Conservation (phyloP, 2,329 filamentous ascomycete species). For the Raffaelea arxii region DNA sequence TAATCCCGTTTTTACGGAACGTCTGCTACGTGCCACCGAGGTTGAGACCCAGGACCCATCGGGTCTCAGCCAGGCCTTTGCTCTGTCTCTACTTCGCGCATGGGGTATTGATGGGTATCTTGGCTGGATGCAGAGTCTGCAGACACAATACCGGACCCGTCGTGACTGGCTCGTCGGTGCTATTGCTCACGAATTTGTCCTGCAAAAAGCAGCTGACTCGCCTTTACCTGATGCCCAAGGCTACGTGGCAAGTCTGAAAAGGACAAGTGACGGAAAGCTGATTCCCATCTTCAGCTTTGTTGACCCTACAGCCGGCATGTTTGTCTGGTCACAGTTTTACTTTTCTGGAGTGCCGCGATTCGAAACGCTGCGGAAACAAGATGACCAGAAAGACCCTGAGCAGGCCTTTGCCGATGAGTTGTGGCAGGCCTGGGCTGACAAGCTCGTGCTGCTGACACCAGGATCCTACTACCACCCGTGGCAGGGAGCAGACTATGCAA, state of each 20-base stretch:
- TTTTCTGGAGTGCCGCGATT: constrained; percentile 8
- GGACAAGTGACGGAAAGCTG: background rate
- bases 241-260: constrained; percentile 13
- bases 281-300: constrained; percentile 20
- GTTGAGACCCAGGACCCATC: constrained; percentile 59
- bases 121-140: constrained; percentile 62
- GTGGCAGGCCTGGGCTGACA: constrained; percentile 10
- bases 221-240: constrained; percentile 11
- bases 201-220: constrained; percentile 13
- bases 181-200: constrained; percentile 21
- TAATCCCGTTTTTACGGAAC: constrained; percentile 19
- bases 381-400: constrained; percentile 12
- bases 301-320: constrained; percentile 21
- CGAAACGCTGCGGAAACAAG: background rate
- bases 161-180: constrained; percentile 55
- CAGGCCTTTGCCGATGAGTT: constrained; percentile 14
- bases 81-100: constrained; percentile 32
- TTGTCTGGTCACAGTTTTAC: constrained; percentile 22
- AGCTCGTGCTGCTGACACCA: constrained; percentile 19
- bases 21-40: constrained; percentile 19
- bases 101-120: constrained; percentile 70
- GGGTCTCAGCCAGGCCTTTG: constrained; percentile 49
- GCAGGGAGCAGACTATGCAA: constrained; percentile 18
- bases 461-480: constrained; percentile 23
- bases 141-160: constrained; percentile 57